Base-by-base conservation (phyloP, 1,284 basidiomycete genomes). In the Abortiporus biennis region DNA sequence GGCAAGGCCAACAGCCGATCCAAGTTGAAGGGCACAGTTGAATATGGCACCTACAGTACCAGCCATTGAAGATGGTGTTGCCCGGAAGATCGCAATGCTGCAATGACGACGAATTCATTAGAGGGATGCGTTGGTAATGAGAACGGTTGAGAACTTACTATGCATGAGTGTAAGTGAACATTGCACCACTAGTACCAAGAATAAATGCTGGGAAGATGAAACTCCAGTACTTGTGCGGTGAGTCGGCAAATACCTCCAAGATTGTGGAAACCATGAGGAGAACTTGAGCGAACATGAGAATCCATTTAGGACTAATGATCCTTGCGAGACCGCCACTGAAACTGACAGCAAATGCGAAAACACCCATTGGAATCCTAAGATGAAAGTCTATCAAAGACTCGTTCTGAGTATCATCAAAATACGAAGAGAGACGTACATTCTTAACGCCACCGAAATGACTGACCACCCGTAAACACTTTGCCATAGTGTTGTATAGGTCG, bases 41-140 rank as follows among this genome's bases (percentile, higher is more conserved):
- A 76, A 76, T 23, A 78, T 69, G 2, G 77, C 76, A 13, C 74
- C 74, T 2, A 76, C 68, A 1, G 68, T 72, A 31, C 77, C 76
- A 1, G 74, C 65, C 56, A 72, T 68, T 13, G 63, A 59, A 3
- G 70, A 44, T 1, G 76, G 75, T 2, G 65, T 64, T 13, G 62
- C 63, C 33, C 63, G 66, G 58, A 78, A 70, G 32, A 78, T 66
- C 9, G 74, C 72, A 44, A 79, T 72, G 50, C 71, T 76, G 39
- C 15, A 43, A 22, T 13, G 24, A 20, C 19, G 17, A 3, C 22
- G n/a, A 11, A 4, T 8, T 19, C 11, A 34, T 5, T 2, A 27
- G n/a, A 29, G 6, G 22, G 32, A 4, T 16, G 9, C 32, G 5
- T 12, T 27, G 20, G 5, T 3, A 30, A 17, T 37, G 22, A 43